These are phyloP conservation scores for Fusarium beomiforme DNA, from an alignment of 2,329 filamentous ascomycete species.

Conservation along the genomic window DNA sequence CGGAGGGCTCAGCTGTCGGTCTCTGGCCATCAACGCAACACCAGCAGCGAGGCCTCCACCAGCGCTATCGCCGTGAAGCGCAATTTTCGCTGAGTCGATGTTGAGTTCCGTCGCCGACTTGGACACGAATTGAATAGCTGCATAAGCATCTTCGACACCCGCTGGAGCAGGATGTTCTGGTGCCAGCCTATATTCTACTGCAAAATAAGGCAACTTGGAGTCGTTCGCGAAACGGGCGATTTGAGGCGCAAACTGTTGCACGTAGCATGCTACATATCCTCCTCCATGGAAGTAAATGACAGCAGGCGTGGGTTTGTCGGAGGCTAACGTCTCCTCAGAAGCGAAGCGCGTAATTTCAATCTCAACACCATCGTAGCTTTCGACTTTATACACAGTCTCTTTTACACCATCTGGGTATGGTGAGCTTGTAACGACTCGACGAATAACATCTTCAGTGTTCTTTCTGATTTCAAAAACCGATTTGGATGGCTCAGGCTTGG, in stretches of 20 bases:
- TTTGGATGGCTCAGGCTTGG: background rate
- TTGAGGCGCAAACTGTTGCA: constrained; percentile 9
- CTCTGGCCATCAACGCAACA: constrained; percentile 7
- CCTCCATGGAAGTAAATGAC: constrained; percentile 24
- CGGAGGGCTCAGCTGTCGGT: background rate
- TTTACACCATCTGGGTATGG: background rate
- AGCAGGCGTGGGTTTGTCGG: background rate
- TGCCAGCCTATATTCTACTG: constrained; percentile 18
- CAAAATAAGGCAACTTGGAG: constrained; percentile 19
- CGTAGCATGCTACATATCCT: constrained; percentile 6
- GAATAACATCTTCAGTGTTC: background rate
- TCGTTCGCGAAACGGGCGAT: constrained; percentile 16
- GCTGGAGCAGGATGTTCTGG: constrained; percentile 23
- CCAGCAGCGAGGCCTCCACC: constrained; percentile 21
- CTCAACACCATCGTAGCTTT: constrained; percentile 2
- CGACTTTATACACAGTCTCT: constrained; percentile 6
- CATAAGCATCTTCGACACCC: constrained; percentile 16
- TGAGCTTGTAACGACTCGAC: background rate
- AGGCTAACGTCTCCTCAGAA: background rate
- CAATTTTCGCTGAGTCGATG: constrained; percentile 13
- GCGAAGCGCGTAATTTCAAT: constrained; percentile 18
- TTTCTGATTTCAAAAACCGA: background rate
- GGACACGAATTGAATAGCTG: constrained; percentile 4
- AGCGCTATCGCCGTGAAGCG: constrained; percentile 19
- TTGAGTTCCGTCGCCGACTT: constrained; percentile 1